These are phyloP conservation scores for Colletotrichum shisoi DNA, from an alignment of 2,329 filamentous ascomycete genomes.

Conservation along the genomic window DNA sequence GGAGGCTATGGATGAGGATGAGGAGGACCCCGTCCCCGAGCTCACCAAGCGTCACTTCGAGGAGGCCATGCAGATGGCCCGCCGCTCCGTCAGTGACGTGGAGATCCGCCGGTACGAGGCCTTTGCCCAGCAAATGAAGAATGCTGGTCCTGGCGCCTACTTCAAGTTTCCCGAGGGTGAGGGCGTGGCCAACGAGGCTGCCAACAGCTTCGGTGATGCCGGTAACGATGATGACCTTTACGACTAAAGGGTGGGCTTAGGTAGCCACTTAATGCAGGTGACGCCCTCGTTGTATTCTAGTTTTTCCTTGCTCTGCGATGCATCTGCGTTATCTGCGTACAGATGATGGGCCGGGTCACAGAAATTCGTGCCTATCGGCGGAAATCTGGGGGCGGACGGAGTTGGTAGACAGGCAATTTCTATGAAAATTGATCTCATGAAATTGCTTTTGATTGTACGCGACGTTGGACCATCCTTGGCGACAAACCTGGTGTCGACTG, in stretches of 20 bases:
- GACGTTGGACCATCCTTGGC: too few species aligned
- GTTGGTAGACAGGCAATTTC: slow-evolving; percentile 40
- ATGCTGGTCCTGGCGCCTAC: slow-evolving; percentile 90
- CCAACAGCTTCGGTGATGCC: slow-evolving; percentile 78
- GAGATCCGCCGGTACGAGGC: slow-evolving; percentile 99
- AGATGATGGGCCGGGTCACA: slow-evolving; percentile 30
- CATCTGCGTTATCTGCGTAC: slow-evolving; percentile 47
- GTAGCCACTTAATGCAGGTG: slow-evolving; percentile 40
- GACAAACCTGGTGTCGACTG: too few species aligned
- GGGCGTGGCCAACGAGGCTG: slow-evolving; percentile 69
- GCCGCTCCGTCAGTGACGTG: slow-evolving; percentile 92
- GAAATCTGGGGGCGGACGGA: slow-evolving; percentile 36
- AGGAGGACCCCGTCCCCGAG: slow-evolving; percentile 92
- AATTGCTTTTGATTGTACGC: background rate
- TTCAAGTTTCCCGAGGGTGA: slow-evolving; percentile 89
- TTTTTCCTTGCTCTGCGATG: slow-evolving; percentile 50
- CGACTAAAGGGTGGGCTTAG: slow-evolving; percentile 68
- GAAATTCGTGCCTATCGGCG: slow-evolving; percentile 23
- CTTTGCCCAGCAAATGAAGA: slow-evolving; percentile 99
- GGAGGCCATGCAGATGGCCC: slow-evolving; percentile 95
- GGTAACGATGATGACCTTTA: slow-evolving; percentile 98
- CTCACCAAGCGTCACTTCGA: slow-evolving; percentile 97
- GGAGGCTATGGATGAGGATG: slow-evolving; percentile 84
- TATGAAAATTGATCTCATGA: slow-evolving; percentile 29
- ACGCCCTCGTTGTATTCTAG: slow-evolving; percentile 56